phyloP scores from a whole-genome alignment of 2,329 filamentous ascomycete species.

The Fusarium subglutinans region DNA sequence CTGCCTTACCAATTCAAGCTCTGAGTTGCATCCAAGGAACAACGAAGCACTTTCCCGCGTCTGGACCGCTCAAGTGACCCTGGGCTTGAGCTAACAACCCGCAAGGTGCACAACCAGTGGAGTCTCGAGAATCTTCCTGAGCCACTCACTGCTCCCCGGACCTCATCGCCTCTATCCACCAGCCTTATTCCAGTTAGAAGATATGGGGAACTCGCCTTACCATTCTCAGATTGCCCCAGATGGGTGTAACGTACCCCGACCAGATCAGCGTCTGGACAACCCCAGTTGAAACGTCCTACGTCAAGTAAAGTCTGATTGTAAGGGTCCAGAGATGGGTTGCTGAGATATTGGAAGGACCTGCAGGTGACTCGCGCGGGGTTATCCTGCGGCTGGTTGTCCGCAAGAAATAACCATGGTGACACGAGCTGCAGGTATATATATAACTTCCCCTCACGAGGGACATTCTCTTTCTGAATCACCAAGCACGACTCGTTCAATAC shows the following conservation, averaged over 20 bases:
- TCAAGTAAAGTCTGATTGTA: not conserved
- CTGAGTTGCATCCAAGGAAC: not conserved
- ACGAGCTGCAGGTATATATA: slow-evolving; percentile 6
- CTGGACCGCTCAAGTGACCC: not conserved
- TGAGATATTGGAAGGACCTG: not conserved
- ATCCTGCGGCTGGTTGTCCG: not conserved
- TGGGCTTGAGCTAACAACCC: not conserved
- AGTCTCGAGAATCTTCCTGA: not conserved
- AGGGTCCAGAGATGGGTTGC: not conserved
- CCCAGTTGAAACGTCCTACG: slow-evolving; percentile 10
- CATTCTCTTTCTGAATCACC: not conserved
- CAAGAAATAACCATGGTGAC: not conserved
- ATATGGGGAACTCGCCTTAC: not conserved
- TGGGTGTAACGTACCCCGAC: slow-evolving; percentile 6
- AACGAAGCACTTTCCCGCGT: not conserved
- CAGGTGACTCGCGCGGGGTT: not conserved
- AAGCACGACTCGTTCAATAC: not conserved
- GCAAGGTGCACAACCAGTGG: not conserved
- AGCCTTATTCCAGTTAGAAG: slow-evolving; percentile 1
- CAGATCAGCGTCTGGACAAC: not conserved
- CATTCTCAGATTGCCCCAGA: not conserved
- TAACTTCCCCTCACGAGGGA: not conserved
- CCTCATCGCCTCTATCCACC: not conserved
- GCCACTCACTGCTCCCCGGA: not conserved
- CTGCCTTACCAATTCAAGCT: not conserved